phyloP scores from a whole-genome alignment of 2,329 filamentous ascomycete genomes.

The Xylariomycetidae sp. region DNA sequence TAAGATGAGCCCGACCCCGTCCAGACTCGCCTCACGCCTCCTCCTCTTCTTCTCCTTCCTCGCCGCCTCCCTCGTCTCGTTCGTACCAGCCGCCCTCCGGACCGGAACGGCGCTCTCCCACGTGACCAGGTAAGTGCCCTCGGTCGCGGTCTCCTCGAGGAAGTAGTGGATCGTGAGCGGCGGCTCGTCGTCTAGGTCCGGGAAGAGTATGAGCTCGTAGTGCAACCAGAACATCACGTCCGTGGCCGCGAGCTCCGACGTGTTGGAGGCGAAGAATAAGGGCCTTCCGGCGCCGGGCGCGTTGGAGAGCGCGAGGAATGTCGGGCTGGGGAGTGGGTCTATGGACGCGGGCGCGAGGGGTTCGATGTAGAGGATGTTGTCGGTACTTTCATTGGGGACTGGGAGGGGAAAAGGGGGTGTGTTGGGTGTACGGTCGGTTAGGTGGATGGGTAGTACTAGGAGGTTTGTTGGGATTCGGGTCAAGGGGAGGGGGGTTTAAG shows the following conservation, averaged over 20 bases:
- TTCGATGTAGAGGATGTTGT: conserved; percentile 13
- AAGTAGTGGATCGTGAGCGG: conserved; percentile 3
- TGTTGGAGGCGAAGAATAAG: conserved; percentile 10
- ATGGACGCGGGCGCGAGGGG: conserved; percentile 1
- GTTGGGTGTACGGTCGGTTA: not conserved
- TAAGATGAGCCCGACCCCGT: no score
- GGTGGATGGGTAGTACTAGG: not conserved
- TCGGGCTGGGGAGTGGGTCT: conserved; percentile 7
- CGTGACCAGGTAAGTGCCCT: conserved; percentile 6
- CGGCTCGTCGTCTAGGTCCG: conserved; percentile 1
- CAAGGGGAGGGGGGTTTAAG: no score
- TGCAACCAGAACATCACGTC: conserved; percentile 11
- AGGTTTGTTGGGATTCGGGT: no score
- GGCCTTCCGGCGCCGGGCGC: conserved; percentile 5
- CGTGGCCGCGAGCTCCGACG: conserved; percentile 7
- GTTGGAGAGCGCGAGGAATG: conserved; percentile 15
- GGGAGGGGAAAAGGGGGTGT: not conserved
- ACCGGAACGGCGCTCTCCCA: no score
- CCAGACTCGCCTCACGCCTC: no score
- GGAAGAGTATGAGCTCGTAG: conserved; percentile 6
- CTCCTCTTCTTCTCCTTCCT: no score
- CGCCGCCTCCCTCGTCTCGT: no score
- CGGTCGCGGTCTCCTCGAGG: conserved; percentile 1
- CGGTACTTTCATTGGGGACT: conserved; percentile 7
- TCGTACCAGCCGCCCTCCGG: no score